Evolutionary conservation across 1,139 yeast genomes (phyloP), one percentile per base, ranked within the genome.

Genomic region (Protomyces inundatus): DNA sequence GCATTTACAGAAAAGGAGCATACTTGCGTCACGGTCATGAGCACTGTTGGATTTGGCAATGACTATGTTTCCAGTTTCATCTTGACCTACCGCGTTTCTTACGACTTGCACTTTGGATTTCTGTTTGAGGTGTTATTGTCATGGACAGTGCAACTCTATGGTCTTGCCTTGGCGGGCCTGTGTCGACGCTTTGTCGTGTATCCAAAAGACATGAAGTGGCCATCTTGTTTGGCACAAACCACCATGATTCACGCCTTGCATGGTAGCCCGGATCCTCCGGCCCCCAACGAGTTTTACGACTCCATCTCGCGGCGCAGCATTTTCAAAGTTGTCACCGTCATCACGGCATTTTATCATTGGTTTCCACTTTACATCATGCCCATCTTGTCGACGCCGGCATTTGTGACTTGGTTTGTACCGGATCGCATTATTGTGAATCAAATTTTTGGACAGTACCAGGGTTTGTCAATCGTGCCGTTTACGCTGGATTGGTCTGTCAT

Each of bases 1-100:
- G 84, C 84, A 4, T 87, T 89, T 88, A 77, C 80, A 39, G 79
- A 76, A 69, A 87, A 87, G 72, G 93, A 87, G 71, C 90, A 87
- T 73, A 73, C 77, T n/a, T 76, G 86, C 63, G 81, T 86, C 67
- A 82, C 87, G 6, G 80, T 85, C 66, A 84, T 85, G 86, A 77
- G 82, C n/a, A 79, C 81, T 64, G 82, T 83, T 1, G 77, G 86
- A 2, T 82, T 84, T 67, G 83, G 83, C 36, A 78, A 80, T 59
- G 87, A 87, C 68, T 60, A 84, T 70, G 83, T 84, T 48, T 81
- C 86, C 7, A 87, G 83, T 71, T 82, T 85, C 66, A 78, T 85
- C 64, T 76, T 84, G 61, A 81, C 87, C 4, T 82, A 83, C 73
- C 80, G 79, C 71, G 77, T 74, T 60, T 85, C 80, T 73, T 81